A percentile compares a stretch with the other conserved stretches of the same genome.
These are phyloP conservation scores for Lepidopterella palustris DNA, from an alignment of 495 filamentous ascomycete genomes.

Conservation along the genomic window DNA sequence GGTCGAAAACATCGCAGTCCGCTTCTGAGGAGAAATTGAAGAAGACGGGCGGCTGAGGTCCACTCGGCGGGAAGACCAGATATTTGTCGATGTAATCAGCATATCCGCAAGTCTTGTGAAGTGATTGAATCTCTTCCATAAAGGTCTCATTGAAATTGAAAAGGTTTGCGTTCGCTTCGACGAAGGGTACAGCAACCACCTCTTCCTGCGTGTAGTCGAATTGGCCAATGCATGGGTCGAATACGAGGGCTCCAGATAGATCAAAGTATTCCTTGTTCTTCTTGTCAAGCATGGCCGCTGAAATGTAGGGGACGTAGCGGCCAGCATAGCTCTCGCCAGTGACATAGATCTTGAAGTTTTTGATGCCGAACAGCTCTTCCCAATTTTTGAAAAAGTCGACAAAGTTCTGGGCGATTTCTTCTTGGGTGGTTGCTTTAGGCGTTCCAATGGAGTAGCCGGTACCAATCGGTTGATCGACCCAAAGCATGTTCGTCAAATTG, in stretches of 20 bases:
- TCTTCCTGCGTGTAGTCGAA: conserved; percentile 16
- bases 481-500: conserved; percentile 9
- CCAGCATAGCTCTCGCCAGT: conserved; percentile 31
- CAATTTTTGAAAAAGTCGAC: conserved; percentile 30
- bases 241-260: conserved; percentile 20
- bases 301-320: conserved; percentile 29
- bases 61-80: conserved; percentile 15
- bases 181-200: conserved; percentile 22
- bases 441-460: conserved; percentile 25
- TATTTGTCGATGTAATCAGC: conserved; percentile 16
- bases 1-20: conserved; percentile 17
- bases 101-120: conserved; percentile 22
- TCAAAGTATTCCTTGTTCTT: conserved; percentile 22
- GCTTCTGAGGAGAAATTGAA: conserved; percentile 12
- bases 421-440: conserved; percentile 22
- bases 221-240: conserved; percentile 26
- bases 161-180: conserved; percentile 10
- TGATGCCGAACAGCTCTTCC: conserved; percentile 29
- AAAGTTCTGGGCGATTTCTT: conserved; percentile 30
- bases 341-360: conserved; percentile 31
- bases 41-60: conserved; percentile 12
- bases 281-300: conserved; percentile 25
- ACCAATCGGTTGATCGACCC: conserved; percentile 27
- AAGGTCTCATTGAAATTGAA: conserved; percentile 22
- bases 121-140: conserved; percentile 11